phyloP scores from a whole-genome alignment of 305 asterid genomes.

The Solanum hybrid region DNA sequence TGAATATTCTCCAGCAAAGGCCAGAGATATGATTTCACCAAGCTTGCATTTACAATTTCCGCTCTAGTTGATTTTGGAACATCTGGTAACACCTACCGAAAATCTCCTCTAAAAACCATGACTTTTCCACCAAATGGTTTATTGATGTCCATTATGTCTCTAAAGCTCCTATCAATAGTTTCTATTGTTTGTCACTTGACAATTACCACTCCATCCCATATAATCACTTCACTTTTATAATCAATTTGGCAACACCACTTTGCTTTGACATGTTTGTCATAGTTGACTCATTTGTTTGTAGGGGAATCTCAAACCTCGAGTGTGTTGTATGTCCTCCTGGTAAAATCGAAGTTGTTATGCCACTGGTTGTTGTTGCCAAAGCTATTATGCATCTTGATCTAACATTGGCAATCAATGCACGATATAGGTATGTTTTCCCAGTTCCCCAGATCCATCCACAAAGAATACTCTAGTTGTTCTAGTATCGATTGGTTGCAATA shows the following conservation, averaged over 20 bases:
- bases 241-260: not conserved
- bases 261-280: not conserved
- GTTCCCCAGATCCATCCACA: not conserved
- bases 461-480: not conserved
- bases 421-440: not conserved
- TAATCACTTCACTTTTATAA: not conserved
- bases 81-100: not conserved
- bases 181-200: not conserved
- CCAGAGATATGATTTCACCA: not conserved
- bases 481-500: not conserved
- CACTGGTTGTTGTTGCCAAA: not conserved
- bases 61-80: not conserved
- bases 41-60: not conserved
- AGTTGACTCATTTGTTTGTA: not conserved
- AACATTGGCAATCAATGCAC: not conserved
- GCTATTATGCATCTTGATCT: not conserved
- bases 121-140: not conserved
- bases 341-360: no score
- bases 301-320: not conserved
- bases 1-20: not conserved
- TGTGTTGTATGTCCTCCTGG: not conserved
- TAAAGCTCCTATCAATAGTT: not conserved
- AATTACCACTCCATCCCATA: not conserved
- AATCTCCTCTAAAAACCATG: not conserved
- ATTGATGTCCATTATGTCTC: not conserved